Conservation (phyloP, 2,329 filamentous ascomycete species). For the Monilinia fructigena region DNA sequence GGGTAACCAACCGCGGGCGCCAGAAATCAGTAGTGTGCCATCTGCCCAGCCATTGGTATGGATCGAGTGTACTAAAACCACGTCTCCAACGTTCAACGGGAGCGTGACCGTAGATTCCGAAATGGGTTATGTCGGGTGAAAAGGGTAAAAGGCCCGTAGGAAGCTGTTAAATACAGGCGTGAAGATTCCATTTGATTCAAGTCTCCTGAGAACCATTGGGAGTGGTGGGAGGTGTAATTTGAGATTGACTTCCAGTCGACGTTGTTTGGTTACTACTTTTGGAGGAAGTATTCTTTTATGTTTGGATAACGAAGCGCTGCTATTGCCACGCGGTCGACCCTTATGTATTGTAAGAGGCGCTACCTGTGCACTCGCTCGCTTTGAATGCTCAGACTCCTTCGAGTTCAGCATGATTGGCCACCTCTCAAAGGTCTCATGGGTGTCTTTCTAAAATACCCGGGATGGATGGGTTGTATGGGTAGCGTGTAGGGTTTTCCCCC, state of each 20-base stretch:
- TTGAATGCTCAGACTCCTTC: conserved; percentile 34
- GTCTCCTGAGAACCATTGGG: conserved; percentile 66
- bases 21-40: conserved; percentile 82
- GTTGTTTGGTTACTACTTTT: conserved; percentile 33
- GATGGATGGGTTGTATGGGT: neutral
- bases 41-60: conserved; percentile 99
- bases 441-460: neutral
- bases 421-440: conserved; percentile 17
- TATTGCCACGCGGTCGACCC: conserved; percentile 39
- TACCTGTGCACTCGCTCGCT: conserved; percentile 59
- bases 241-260: conserved; percentile 41
- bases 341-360: conserved; percentile 58
- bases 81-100: conserved; percentile 83
- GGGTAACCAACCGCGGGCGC: conserved; percentile 91
- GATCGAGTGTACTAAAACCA: conserved; percentile 91
- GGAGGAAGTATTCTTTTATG: conserved; percentile 47
- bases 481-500: no score
- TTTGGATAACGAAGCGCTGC: conserved; percentile 42
- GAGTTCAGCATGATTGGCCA: conserved; percentile 37
- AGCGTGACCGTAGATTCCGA: conserved; percentile 86
- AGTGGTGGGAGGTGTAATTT: conserved; percentile 76
- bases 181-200: conserved; percentile 45
- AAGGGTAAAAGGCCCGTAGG: conserved; percentile 89
- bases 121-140: conserved; percentile 74
- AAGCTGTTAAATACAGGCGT: conserved; percentile 86